phyloP scores from a whole-genome alignment of 176 grass and related monocot species.

The Rhynchospora tenuis region DNA sequence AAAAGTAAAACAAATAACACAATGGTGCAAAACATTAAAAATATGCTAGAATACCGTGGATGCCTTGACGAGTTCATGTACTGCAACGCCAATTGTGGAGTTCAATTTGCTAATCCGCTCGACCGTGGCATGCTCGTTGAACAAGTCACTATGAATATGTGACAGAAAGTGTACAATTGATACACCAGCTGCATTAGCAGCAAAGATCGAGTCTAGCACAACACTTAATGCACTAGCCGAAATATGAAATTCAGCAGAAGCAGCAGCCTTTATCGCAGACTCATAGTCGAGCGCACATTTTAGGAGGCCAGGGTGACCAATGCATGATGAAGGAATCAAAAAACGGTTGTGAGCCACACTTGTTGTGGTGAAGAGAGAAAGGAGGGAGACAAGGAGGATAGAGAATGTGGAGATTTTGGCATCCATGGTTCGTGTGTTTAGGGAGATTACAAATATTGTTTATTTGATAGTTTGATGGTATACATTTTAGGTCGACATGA shows the following conservation, averaged over 20 bases:
- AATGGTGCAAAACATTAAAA: neutral
- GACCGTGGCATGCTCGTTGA: neutral
- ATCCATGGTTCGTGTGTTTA: neutral
- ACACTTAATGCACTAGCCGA: neutral
- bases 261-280: neutral
- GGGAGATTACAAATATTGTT: neutral
- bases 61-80: neutral
- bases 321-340: neutral
- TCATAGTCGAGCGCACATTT: conserved; percentile 2
- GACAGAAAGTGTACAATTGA: neutral
- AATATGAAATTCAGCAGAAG: neutral
- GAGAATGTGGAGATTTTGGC: too few species aligned
- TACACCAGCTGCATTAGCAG: neutral
- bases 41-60: neutral
- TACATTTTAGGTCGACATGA: neutral
- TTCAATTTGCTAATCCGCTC: neutral
- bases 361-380: neutral
- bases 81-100: neutral
- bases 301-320: neutral
- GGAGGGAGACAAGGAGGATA: neutral
- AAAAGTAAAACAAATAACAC: neutral
- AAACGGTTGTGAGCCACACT: neutral
- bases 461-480: neutral
- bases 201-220: neutral
- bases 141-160: neutral